Percentiles rank a stretch among this genome's conserved stretches.
Conservation (phyloP, 2,329 filamentous ascomycete species). For the Talaromyces sp. region DNA sequence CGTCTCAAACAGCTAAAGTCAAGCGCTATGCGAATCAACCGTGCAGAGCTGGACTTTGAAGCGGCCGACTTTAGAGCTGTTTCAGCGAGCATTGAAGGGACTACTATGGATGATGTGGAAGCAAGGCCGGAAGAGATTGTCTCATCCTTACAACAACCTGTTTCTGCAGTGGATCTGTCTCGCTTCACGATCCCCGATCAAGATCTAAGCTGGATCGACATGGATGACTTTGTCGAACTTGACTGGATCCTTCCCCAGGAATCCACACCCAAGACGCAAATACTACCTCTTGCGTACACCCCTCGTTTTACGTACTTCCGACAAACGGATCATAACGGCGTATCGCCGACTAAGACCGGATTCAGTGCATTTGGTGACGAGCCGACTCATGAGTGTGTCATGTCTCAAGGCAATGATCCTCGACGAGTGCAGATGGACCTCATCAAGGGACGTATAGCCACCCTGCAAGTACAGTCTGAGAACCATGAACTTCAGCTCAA, state of each 20-base stretch:
- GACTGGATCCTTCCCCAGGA: conserved; percentile 93
- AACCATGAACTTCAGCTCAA: conserved; percentile 67
- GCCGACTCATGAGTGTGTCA: conserved; percentile 89
- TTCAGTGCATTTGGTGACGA: conserved; percentile 90
- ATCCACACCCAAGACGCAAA: conserved; percentile 87
- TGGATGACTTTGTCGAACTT: conserved; percentile 98
- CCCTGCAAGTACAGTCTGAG: conserved; percentile 71
- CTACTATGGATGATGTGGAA: conserved; percentile 69
- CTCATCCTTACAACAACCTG: conserved; percentile 50
- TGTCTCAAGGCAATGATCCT: conserved; percentile 86
- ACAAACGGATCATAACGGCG: conserved; percentile 84
- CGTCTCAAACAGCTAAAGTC: conserved; percentile 73
- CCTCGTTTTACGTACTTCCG: conserved; percentile 97
- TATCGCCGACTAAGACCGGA: conserved; percentile 67
- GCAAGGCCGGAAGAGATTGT: conserved; percentile 53
- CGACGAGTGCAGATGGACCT: conserved; percentile 81
- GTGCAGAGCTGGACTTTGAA: conserved; percentile 86
- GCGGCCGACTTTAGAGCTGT: conserved; percentile 89
- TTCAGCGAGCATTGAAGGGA: conserved; percentile 81
- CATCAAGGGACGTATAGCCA: conserved; percentile 72
- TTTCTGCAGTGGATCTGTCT: conserved; percentile 59
- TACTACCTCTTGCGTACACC: conserved; percentile 83
- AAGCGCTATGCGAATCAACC: conserved; percentile 91
- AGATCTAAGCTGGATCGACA: conserved; percentile 95
- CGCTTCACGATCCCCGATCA: conserved; percentile 94